These are phyloP conservation scores for Straminergon stramineum DNA, from an alignment of 225 moss, liverwort and hornwort species.

Conservation along the genomic window DNA sequence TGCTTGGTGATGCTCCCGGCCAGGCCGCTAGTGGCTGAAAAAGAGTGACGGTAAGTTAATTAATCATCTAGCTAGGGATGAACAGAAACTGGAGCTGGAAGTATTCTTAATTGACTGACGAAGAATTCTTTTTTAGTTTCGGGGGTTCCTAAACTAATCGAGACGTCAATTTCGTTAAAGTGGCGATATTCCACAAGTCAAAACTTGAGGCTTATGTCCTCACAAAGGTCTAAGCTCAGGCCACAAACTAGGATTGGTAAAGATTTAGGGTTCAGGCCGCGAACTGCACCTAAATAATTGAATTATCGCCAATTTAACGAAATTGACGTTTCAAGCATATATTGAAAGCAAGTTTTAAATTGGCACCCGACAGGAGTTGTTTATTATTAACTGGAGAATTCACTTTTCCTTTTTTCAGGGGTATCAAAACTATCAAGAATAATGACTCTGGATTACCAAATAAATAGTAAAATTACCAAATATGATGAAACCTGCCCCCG, in stretches of 20 bases:
- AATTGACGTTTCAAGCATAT: not conserved
- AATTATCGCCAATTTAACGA: not conserved
- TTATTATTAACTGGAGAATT: not conserved
- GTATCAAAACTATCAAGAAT: too few relatives aligned
- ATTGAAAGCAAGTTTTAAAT: not conserved
- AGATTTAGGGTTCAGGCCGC: not conserved
- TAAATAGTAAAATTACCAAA: not conserved
- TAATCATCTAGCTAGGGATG: not conserved
- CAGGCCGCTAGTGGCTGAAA: too few relatives aligned
- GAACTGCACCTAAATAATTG: not conserved
- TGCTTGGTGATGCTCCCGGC: too few relatives aligned
- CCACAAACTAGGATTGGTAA: not conserved
- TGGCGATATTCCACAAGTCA: not conserved
- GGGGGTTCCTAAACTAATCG: too few relatives aligned
- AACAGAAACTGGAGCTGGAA: not conserved
- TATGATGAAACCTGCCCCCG: not conserved
- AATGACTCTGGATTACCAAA: not conserved
- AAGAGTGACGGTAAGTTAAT: not conserved
- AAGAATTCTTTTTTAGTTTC: not conserved
- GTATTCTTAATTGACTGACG: not conserved
- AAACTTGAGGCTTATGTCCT: not conserved
- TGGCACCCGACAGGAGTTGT: not conserved
- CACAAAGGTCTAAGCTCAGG: not conserved
- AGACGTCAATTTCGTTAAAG: not conserved
- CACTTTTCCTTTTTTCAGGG: not conserved